These are phyloP conservation scores for Cymbidium sinense DNA, from an alignment of 106 monocot species.

Conservation along the genomic window DNA sequence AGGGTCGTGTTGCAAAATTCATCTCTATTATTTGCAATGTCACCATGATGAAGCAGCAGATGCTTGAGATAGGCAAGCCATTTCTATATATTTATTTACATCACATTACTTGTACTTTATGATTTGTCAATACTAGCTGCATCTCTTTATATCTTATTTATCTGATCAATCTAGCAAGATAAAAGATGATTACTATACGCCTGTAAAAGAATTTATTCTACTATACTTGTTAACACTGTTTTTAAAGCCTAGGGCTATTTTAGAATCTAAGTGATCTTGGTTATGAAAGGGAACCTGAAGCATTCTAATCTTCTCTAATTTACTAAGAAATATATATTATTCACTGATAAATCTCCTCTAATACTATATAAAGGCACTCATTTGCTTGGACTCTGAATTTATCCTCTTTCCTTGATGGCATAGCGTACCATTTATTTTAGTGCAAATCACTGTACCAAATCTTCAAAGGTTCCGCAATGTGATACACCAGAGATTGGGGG, in stretches of 20 bases:
- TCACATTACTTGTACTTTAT: background rate
- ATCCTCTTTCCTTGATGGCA: background rate
- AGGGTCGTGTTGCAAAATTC: slow-evolving; percentile 61
- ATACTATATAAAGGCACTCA: background rate
- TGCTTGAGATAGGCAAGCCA: slow-evolving; percentile 83
- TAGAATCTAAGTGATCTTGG: background rate
- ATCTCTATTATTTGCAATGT: slow-evolving; percentile 83
- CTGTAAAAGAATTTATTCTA: background rate
- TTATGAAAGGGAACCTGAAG: background rate
- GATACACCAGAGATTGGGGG: background rate
- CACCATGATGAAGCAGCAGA: slow-evolving; percentile 96
- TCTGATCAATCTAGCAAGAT: background rate
- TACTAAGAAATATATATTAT: background rate
- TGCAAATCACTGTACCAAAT: background rate
- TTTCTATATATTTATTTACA: background rate
- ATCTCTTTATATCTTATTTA: background rate
- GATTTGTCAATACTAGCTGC: background rate
- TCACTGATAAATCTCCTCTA: background rate
- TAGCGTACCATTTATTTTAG: background rate
- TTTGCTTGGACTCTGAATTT: background rate
- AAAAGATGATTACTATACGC: too few relatives aligned
- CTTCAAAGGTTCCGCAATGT: background rate
- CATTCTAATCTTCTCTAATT: background rate
- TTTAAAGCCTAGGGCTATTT: background rate
- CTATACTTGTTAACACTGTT: background rate